These are phyloP conservation scores for Leptographium lundbergii DNA, from an alignment of 2,329 filamentous ascomycete species.

Conservation along the genomic window DNA sequence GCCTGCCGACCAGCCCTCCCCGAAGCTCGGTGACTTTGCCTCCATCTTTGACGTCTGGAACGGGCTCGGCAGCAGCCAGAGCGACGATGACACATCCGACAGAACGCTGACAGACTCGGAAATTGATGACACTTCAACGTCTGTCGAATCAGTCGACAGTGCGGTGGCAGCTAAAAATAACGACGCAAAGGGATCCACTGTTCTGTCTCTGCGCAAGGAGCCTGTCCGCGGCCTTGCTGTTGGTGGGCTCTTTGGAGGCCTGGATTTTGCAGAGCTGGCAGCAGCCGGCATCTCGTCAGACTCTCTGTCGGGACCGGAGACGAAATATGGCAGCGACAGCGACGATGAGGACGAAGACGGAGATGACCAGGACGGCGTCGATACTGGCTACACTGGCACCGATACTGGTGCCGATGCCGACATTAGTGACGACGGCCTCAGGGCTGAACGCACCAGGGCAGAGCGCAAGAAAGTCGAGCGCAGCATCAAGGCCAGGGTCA, in stretches of 20 bases:
- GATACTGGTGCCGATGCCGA: too few species aligned
- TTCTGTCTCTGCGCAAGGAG: not conserved
- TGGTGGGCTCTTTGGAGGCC: conserved; percentile 7
- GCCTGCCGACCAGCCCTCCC: not conserved
- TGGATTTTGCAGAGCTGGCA: not conserved
- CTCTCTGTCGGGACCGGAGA: not conserved
- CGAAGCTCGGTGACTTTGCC: conserved; percentile 10
- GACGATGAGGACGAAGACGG: not conserved
- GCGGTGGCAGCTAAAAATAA: not conserved
- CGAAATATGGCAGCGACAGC: not conserved
- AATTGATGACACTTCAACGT: not conserved
- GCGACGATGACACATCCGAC: not conserved
- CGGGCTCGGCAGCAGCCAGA: not conserved
- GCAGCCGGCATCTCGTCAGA: not conserved
- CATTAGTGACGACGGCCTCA: too few species aligned
- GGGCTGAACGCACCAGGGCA: too few species aligned
- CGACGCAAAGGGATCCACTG: not conserved
- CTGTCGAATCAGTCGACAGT: not conserved
- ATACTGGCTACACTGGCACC: too few species aligned
- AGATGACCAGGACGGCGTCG: not conserved
- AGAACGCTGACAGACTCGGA: not conserved
- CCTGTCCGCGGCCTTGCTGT: not conserved
- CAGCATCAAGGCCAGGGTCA: too few species aligned
- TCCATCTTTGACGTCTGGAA: conserved; percentile 1
- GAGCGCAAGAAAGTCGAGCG: too few species aligned